Conservation (phyloP, 2,329 filamentous ascomycete genomes). For the Fusarium sp. region DNA sequence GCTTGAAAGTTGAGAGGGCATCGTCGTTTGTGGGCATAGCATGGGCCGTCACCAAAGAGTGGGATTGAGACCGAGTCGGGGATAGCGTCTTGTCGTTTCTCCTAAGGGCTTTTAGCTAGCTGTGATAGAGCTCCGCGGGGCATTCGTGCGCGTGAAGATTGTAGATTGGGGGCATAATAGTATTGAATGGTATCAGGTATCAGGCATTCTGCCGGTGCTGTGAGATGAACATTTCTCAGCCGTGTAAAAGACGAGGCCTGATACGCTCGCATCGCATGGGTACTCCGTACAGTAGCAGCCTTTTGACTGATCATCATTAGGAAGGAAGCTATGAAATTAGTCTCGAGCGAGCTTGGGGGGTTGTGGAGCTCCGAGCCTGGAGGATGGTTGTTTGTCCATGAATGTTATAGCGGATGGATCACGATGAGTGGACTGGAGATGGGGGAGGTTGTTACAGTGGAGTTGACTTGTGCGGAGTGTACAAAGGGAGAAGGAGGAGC, state of each 20-base stretch:
- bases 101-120: constrained; percentile 29
- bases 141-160: constrained; percentile 8
- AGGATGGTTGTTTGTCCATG: constrained; percentile 45
- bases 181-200: too few relatives aligned
- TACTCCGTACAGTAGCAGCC: background rate
- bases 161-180: constrained; percentile 7
- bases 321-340: constrained; percentile 16
- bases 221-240: constrained; percentile 4
- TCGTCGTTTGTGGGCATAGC: constrained; percentile 37
- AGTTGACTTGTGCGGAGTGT: constrained; percentile 23
- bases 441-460: constrained; percentile 41
- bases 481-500: constrained; percentile 42
- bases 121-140: constrained; percentile 19
- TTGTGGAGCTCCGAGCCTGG: constrained; percentile 38
- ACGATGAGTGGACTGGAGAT: constrained; percentile 22
- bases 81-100: constrained; percentile 35
- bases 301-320: constrained; percentile 19
- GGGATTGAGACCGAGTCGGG: constrained; percentile 38
- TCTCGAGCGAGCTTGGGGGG: constrained; percentile 31
- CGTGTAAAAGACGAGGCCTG: constrained; percentile 9
- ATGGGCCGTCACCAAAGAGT: constrained; percentile 45
- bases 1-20: constrained; percentile 36
- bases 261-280: constrained; percentile 18
- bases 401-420: constrained; percentile 44
- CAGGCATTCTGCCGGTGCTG: background rate